phyloP scores from a whole-genome alignment of 176 grass and related monocot species.

The Thinopyrum elongatum region DNA sequence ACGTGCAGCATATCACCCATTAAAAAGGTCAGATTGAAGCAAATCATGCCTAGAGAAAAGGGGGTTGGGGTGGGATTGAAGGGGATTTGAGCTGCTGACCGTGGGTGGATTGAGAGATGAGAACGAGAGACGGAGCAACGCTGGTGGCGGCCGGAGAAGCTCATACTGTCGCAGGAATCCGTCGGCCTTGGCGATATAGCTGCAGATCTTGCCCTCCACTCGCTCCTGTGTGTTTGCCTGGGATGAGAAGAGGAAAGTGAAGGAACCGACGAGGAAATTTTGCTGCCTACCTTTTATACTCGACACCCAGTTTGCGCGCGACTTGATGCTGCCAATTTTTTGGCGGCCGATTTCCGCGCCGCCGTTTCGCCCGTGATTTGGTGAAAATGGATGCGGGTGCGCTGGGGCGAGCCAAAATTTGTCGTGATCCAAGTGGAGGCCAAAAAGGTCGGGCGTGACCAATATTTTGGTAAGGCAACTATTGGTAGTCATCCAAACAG shows the following conservation, averaged over 20 bases:
- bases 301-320: neutral
- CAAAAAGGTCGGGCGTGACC: neutral
- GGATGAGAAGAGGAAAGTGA: neutral
- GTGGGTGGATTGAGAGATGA: neutral
- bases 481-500: too few relatives aligned
- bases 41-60: neutral
- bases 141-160: neutral
- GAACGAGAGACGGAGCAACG: neutral
- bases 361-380: neutral
- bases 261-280: neutral
- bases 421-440: neutral
- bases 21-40: too few relatives aligned
- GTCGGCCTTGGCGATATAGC: neutral
- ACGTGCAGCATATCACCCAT: neutral
- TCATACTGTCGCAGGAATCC: neutral
- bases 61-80: neutral
- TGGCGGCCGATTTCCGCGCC: neutral
- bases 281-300: neutral
- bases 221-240: neutral
- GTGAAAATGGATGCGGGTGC: neutral
- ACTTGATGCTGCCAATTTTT: neutral
- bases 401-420: neutral
- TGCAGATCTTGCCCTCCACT: neutral
- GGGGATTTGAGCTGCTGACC: neutral
- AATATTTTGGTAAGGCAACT: neutral